Base-by-base conservation (phyloP, 495 filamentous ascomycete species). In the Cudoniella acicularis region DNA sequence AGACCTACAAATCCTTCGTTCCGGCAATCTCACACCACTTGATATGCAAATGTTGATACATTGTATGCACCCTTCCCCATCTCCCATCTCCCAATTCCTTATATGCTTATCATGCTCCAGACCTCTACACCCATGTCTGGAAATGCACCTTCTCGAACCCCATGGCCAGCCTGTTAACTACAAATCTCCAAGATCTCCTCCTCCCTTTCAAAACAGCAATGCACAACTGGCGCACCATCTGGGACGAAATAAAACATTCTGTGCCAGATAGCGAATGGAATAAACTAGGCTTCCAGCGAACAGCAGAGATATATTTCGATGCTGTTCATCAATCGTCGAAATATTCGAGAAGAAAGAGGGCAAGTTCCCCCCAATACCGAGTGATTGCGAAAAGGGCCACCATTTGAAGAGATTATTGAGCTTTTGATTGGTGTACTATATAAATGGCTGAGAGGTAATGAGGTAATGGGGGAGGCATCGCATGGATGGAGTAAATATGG, bases 41-140 rank as follows among this genome's bases (percentile, higher is more conserved):
- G 65, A 68, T 59, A 63, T 68, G 62, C 62, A 68, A 26, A 61
- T 65, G 43, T 53, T 68, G 0, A 68, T 68, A 20, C 57, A 68
- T 52, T 59, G 65, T 67, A 52, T 20, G 54, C 47, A 10, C 11
- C 21, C 9, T 27, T 41, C 30, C 24, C 13, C 47, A 40, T 22
- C 30, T 36, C 18, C 50, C n/a, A 47, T 27, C 17, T 23, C 16
- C 30, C 25, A 18, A 18, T 10, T 50, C 40, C 11, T 27, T 52
- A 25, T 22, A 24, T 25, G 36, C 6, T 16, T 27, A 21, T 8
- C 18, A 52, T 47, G 8, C 13, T 6, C 1, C 26, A 67, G 62
- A 63, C n/a, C 56, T 68, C 17, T 68, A 68, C 36, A 63, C 63
- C 0, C 49, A 65, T 50, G 27, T 68, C 20, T 68, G 65, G 65